These are phyloP conservation scores for Garcia nutans DNA, from an alignment of 345 rosid species.

Conservation along the genomic window DNA sequence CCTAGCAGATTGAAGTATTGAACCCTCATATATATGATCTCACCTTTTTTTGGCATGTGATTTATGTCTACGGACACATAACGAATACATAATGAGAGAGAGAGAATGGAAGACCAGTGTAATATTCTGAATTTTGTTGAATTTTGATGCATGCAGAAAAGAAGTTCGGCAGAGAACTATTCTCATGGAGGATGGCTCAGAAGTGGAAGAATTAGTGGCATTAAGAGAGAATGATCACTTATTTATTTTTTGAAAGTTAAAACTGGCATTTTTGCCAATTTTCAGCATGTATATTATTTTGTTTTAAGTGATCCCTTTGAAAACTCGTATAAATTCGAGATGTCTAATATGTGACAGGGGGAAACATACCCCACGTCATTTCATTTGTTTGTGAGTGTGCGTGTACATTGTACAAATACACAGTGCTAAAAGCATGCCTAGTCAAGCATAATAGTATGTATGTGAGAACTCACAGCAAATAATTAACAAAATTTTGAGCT, in stretches of 20 bases:
- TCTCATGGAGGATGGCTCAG: slow-evolving; percentile 72
- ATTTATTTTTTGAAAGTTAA: slow-evolving; percentile 50
- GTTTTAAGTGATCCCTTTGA: neutral
- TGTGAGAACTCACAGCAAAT: neutral
- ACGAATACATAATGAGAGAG: neutral
- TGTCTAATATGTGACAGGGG: neutral
- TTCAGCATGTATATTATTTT: neutral
- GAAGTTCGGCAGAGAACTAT: slow-evolving; percentile 65
- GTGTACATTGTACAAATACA: neutral
- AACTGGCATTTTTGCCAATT: neutral
- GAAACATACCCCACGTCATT: neutral
- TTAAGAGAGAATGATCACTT: slow-evolving; percentile 78
- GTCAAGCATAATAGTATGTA: neutral
- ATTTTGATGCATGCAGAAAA: slow-evolving; percentile 53
- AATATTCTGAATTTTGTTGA: slow-evolving; percentile 7
- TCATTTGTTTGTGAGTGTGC: neutral
- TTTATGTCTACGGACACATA: neutral
- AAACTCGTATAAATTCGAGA: neutral
- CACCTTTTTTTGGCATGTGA: too few relatives aligned
- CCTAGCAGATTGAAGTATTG: too few relatives aligned
- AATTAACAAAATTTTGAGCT: neutral
- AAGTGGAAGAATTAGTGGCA: slow-evolving; percentile 72
- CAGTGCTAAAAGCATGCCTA: neutral
- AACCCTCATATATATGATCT: neutral
- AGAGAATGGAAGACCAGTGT: neutral